These are phyloP conservation scores for Hansenula lynferdii DNA, from an alignment of 1,139 yeast genomes.

Conservation along the genomic window DNA sequence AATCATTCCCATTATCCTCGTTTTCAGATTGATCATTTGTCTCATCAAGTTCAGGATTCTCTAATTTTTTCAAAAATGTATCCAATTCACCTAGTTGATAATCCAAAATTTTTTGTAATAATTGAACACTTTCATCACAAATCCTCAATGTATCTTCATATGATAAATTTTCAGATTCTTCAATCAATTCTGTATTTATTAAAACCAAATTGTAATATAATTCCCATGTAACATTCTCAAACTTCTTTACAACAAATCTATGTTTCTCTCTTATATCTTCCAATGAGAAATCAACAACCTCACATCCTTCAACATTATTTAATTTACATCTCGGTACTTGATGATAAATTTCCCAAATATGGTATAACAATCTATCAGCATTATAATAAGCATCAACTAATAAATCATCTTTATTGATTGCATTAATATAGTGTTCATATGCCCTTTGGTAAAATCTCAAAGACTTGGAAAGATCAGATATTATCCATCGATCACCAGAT, in stretches of 20 bases:
- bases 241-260: slow-evolving; percentile 7
- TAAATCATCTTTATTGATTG: slow-evolving; percentile 21
- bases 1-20: slow-evolving; percentile 10
- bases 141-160: slow-evolving; percentile 7
- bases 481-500: slow-evolving; percentile 53
- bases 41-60: slow-evolving; percentile 4
- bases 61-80: slow-evolving; percentile 13
- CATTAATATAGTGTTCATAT: slow-evolving; percentile 30
- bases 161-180: slow-evolving; percentile 18
- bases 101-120: slow-evolving; percentile 15
- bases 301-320: slow-evolving; percentile 34
- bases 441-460: slow-evolving; percentile 49
- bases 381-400: slow-evolving; percentile 35
- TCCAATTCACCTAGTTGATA: slow-evolving; percentile 22
- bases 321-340: slow-evolving; percentile 28
- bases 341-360: slow-evolving; percentile 40
- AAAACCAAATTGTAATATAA: slow-evolving; percentile 40
- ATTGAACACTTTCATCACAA: slow-evolving; percentile 7
- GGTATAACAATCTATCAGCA: slow-evolving; percentile 40
- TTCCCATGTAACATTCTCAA: slow-evolving; percentile 30
- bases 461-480: slow-evolving; percentile 48
- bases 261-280: slow-evolving; percentile 31
- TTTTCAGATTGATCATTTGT: slow-evolving; percentile 4
- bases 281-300: slow-evolving; percentile 26
- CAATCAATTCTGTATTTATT: slow-evolving; percentile 42